Conservation (phyloP, 2,329 filamentous ascomycete species). For the Aspergillus tamarii region DNA sequence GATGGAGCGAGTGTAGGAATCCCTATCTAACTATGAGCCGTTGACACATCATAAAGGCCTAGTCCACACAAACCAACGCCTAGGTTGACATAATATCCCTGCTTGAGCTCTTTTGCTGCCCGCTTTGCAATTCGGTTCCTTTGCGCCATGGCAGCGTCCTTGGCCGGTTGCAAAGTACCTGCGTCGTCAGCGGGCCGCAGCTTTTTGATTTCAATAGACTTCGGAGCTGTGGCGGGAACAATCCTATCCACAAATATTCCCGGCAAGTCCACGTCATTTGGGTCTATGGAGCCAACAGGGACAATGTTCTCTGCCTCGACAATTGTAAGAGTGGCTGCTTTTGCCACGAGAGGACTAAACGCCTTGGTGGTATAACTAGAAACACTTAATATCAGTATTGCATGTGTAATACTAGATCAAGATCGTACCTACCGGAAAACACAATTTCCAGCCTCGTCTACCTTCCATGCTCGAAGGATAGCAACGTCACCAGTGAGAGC, state of each 20-base stretch:
- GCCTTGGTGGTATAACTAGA: constrained; percentile 70
- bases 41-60: neutral
- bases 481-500: constrained; percentile 76
- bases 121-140: constrained; percentile 70
- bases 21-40: constrained; percentile 44
- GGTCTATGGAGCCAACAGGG: constrained; percentile 70
- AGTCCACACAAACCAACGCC: constrained; percentile 33
- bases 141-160: constrained; percentile 38
- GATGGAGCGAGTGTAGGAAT: constrained; percentile 84
- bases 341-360: constrained; percentile 77
- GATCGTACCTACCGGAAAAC: constrained; percentile 65
- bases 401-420: neutral
- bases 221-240: constrained; percentile 71
- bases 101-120: constrained; percentile 78
- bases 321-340: constrained; percentile 76
- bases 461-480: constrained; percentile 76
- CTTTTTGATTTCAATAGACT: constrained; percentile 73
- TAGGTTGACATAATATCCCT: constrained; percentile 46
- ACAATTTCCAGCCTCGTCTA: constrained; percentile 76
- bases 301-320: constrained; percentile 88
- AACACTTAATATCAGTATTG: constrained; percentile 4
- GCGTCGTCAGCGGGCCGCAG: constrained; percentile 49
- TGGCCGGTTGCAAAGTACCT: constrained; percentile 40
- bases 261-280: constrained; percentile 75
- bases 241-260: constrained; percentile 84